Percentiles rank a stretch among this genome's conserved stretches.
Evolutionary conservation across 2,329 filamentous ascomycete species (phyloP).

Genomic region (Fusarium avenaceum): DNA sequence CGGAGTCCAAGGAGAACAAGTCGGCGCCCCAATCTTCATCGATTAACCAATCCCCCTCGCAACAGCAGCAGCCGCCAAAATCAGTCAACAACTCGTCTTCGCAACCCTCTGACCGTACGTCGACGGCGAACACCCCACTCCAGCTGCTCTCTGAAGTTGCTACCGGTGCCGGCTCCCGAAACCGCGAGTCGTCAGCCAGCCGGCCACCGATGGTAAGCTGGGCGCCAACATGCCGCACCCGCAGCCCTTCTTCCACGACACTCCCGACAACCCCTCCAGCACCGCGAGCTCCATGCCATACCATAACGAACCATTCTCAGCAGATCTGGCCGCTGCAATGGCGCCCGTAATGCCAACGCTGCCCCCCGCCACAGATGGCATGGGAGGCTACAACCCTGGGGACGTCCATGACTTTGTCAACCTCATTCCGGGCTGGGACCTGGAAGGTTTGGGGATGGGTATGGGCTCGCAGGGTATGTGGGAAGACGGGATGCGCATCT

Average conservation of each 20-base stretch:
- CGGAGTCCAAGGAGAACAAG: slow-evolving; percentile 33
- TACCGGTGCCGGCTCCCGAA: slow-evolving; percentile 52
- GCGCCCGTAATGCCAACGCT: slow-evolving; percentile 43
- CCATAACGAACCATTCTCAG: slow-evolving; percentile 30
- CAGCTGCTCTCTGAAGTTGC: slow-evolving; percentile 70
- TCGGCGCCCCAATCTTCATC: slow-evolving; percentile 18
- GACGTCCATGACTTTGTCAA: slow-evolving; percentile 41
- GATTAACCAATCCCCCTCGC: slow-evolving; percentile 31
- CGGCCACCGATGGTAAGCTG: slow-evolving; percentile 42
- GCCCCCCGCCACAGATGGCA: slow-evolving; percentile 22
- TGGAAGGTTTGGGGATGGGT: slow-evolving; percentile 50
- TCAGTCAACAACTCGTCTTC: slow-evolving; percentile 28
- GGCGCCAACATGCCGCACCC: slow-evolving; percentile 43
- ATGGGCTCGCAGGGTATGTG: slow-evolving; percentile 48
- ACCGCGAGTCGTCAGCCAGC: slow-evolving; percentile 26
- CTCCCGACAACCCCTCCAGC: slow-evolving; percentile 28
- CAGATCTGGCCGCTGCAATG: slow-evolving; percentile 48
- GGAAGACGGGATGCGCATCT: slow-evolving; percentile 54
- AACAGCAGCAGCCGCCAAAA: slow-evolving; percentile 21
- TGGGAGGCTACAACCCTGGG: slow-evolving; percentile 25
- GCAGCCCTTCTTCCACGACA: slow-evolving; percentile 58
- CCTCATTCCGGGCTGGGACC: slow-evolving; percentile 49
- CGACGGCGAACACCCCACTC: slow-evolving; percentile 64
- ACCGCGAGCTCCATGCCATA: slow-evolving; percentile 25
- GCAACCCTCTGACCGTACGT: slow-evolving; percentile 35